These are phyloP conservation scores for Trypanosoma boissoni DNA, from an alignment of 208 protist species.

Conservation along the genomic window DNA sequence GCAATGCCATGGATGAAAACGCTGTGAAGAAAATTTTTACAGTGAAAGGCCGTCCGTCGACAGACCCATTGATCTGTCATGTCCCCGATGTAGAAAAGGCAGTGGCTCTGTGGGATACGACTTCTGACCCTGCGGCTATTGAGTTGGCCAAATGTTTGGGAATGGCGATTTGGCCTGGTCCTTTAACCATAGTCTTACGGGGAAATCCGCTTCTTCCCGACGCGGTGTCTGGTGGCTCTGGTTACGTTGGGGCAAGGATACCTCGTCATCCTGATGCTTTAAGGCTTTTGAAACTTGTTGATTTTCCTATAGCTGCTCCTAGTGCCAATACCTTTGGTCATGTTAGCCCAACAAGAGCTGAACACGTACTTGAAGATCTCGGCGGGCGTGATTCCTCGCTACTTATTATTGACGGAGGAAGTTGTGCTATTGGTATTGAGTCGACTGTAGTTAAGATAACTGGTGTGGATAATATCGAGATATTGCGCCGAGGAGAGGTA, in stretches of 20 bases:
- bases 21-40: constrained; percentile 91
- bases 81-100: constrained; percentile 68
- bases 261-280: constrained; percentile 73
- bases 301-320: constrained; percentile 87
- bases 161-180: constrained; percentile 88
- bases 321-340: constrained; percentile 94
- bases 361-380: constrained; percentile 92
- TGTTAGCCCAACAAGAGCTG: constrained; percentile 86
- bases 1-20: constrained; percentile 86
- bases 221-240: constrained; percentile 83
- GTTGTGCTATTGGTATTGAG: constrained; percentile 90
- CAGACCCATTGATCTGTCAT: constrained; percentile 97
- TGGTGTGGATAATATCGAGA: constrained; percentile 46
- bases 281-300: constrained; percentile 54
- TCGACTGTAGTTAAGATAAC: constrained; percentile 89
- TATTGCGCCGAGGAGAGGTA: constrained; percentile 80
- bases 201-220: constrained; percentile 56
- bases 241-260: constrained; percentile 86
- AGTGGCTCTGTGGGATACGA: constrained; percentile 57
- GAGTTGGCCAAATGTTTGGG: constrained; percentile 64
- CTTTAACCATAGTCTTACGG: constrained; percentile 88
- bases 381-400: constrained; percentile 64
- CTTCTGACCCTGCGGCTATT: constrained; percentile 35
- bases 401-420: constrained; percentile 85
- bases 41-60: constrained; percentile 94